Conservation (phyloP, 208 protist genomes). For the Entamoeba invadens region DNA sequence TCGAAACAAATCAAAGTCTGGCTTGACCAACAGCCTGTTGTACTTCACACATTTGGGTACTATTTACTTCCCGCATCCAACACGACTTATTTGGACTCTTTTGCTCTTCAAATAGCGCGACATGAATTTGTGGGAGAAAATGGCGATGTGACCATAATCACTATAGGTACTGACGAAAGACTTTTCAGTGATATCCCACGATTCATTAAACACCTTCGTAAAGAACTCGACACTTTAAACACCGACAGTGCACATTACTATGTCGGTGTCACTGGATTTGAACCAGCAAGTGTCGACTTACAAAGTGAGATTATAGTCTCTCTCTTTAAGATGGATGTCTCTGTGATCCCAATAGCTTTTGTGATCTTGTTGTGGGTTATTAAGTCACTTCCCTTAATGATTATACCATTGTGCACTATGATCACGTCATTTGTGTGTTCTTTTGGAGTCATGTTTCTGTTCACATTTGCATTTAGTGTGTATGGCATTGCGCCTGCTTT, state of each 20-base stretch:
- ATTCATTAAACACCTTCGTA: not conserved
- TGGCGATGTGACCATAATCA: not conserved
- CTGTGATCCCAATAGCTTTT: conserved; percentile 7
- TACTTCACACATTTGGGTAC: not conserved
- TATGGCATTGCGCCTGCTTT: conserved; percentile 1
- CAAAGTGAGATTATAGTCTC: not conserved
- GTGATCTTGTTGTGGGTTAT: not conserved
- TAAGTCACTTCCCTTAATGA: not conserved
- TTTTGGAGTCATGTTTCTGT: not conserved
- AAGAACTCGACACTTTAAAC: not conserved
- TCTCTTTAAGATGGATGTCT: conserved; percentile 1
- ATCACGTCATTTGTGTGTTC: not conserved
- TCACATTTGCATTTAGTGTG: not conserved
- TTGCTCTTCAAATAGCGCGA: not conserved
- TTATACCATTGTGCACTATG: not conserved
- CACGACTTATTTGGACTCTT: not conserved
- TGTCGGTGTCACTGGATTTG: not conserved
- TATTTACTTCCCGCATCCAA: not conserved
- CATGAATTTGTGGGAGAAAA: not conserved
- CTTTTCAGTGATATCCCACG: not conserved
- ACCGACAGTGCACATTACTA: not conserved
- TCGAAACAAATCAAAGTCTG: not conserved
- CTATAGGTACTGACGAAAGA: not conserved
- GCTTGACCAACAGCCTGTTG: not conserved
- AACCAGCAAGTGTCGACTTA: not conserved